Evolutionary conservation across 2,329 filamentous ascomycete species (phyloP).

Genomic region (Bisporella sp.): DNA sequence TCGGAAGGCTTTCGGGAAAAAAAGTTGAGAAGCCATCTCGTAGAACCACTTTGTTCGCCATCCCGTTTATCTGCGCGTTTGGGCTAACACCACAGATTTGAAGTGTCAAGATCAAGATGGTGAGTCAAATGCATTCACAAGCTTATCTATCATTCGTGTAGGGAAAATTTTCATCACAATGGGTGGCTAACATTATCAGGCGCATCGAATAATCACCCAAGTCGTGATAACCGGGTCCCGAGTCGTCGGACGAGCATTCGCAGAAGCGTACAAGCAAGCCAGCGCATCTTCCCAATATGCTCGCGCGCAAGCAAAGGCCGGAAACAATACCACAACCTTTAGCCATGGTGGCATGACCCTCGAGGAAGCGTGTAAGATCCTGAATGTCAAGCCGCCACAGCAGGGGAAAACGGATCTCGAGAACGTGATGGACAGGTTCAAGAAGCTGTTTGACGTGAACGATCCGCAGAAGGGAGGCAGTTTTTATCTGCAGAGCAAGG

Average conservation of each 20-base stretch:
- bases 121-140: no score
- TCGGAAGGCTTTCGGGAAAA: no score
- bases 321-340: constrained; percentile 38
- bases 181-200: constrained; percentile 43
- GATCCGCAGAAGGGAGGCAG: constrained; percentile 93
- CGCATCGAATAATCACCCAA: constrained; percentile 89
- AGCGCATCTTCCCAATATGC: constrained; percentile 79
- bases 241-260: constrained; percentile 86
- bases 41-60: no score
- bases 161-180: no score
- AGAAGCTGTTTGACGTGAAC: constrained; percentile 89
- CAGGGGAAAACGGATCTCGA: constrained; percentile 72
- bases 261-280: constrained; percentile 93
- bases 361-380: constrained; percentile 93
- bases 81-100: no score
- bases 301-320: constrained; percentile 59
- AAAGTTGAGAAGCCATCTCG: no score
- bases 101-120: no score
- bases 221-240: constrained; percentile 86
- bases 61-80: no score
- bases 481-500: constrained; percentile 97
- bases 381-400: constrained; percentile 87
- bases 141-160: no score
- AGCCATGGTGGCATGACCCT: constrained; percentile 72
- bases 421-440: constrained; percentile 79